phyloP scores from a whole-genome alignment of 805 yeast species.

The Candida qinlingensis region DNA sequence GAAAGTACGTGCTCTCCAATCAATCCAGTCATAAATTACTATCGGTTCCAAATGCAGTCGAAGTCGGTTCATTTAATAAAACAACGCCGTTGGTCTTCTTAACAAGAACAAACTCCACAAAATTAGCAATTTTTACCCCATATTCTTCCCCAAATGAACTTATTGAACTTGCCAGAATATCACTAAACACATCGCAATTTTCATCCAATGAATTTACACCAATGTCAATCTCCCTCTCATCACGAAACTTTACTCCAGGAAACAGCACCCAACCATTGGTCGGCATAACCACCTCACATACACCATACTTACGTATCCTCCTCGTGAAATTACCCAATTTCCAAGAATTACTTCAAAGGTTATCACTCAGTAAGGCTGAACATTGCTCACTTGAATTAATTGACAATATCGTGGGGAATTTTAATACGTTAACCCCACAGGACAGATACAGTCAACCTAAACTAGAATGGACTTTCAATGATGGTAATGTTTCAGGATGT shows the following conservation, averaged over 20 bases:
- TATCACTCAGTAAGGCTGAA: not conserved
- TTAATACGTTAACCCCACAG: conserved; percentile 56
- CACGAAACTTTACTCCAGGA: conserved; percentile 5
- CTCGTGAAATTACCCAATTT: conserved; percentile 40
- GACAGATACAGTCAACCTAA: conserved; percentile 56
- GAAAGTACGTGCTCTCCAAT: conserved; percentile 10
- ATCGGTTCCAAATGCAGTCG: conserved; percentile 50
- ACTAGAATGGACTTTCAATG: conserved; percentile 36
- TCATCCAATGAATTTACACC: conserved; percentile 60
- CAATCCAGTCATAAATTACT: conserved; percentile 26
- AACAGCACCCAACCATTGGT: conserved; percentile 27
- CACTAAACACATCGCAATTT: conserved; percentile 72
- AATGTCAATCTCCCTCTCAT: conserved; percentile 33
- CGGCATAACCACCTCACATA: conserved; percentile 70
- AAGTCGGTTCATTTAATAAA: conserved; percentile 24
- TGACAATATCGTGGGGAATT: conserved; percentile 35
- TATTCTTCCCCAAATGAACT: conserved; percentile 16
- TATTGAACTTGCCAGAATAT: conserved; percentile 38
- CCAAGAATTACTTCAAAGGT: not conserved
- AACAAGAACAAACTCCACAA: conserved; percentile 56
- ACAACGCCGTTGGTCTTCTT: conserved; percentile 39
- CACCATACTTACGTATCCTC: conserved; percentile 69
- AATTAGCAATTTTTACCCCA: conserved; percentile 39
- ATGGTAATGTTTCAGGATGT: conserved; percentile 38
- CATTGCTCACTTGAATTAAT: conserved; percentile 1